phyloP scores from a whole-genome alignment of 2,329 filamentous ascomycete species.

The Waltergamsia citrina region DNA sequence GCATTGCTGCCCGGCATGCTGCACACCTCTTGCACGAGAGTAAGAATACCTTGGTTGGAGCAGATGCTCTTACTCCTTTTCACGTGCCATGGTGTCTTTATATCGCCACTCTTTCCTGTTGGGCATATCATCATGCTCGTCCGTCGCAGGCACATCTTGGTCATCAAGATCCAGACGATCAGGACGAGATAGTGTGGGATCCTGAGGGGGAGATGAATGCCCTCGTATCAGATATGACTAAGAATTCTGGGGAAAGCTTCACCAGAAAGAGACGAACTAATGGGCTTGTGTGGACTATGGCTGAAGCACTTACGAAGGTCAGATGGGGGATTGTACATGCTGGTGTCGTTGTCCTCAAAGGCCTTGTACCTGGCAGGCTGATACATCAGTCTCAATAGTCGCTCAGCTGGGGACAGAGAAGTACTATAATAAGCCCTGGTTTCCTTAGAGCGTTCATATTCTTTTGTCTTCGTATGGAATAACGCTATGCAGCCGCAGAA shows the following conservation, averaged over 20 bases:
- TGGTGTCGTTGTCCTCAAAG: conserved; percentile 44
- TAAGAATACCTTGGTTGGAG: conserved; percentile 36
- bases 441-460: too few relatives aligned
- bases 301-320: conserved; percentile 43
- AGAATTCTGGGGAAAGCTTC: conserved; percentile 22
- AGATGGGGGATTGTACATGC: conserved; percentile 55
- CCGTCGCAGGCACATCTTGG: conserved; percentile 6
- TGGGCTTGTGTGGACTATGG: conserved; percentile 45
- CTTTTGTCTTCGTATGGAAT: too few relatives aligned
- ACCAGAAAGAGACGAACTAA: conserved; percentile 35
- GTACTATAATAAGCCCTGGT: too few relatives aligned
- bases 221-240: conserved; percentile 27
- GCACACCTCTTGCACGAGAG: conserved; percentile 41
- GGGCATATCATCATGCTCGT: conserved; percentile 43
- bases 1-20: conserved; percentile 42
- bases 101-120: conserved; percentile 46
- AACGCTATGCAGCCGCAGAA: too few relatives aligned
- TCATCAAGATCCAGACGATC: conserved; percentile 19
- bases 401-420: conserved; percentile 4
- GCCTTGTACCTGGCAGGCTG: conserved; percentile 18
- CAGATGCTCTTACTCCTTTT: conserved; percentile 43
- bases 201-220: conserved; percentile 35
- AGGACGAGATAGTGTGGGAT: conserved; percentile 41
- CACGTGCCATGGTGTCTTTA: conserved; percentile 56
- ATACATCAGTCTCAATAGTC: conserved; percentile 15